Percentiles rank a stretch among this genome's conserved stretches.
Evolutionary conservation across 345 rosid genomes (phyloP).

Genomic region (Lepidium didymum): DNA sequence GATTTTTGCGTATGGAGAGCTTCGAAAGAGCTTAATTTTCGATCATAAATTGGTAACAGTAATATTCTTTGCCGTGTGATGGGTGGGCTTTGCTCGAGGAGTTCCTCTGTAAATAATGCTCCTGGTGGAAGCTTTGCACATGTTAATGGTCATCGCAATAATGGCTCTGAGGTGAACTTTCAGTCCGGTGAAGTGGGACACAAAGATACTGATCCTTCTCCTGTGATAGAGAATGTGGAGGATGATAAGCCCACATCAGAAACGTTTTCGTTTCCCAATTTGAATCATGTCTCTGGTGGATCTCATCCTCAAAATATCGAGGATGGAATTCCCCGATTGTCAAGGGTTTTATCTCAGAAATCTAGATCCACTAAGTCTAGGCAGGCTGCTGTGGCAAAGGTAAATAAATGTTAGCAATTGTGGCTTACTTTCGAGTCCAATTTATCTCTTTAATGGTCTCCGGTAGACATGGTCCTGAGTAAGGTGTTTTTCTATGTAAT

Average conservation of each 20-base stretch:
- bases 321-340: slow-evolving; percentile 71
- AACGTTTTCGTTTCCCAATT: slow-evolving; percentile 51
- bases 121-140: slow-evolving; percentile 71
- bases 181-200: slow-evolving; percentile 40
- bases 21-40: slow-evolving; percentile 21
- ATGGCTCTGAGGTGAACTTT: slow-evolving; percentile 35
- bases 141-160: slow-evolving; percentile 48
- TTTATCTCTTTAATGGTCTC: not conserved
- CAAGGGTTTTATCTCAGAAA: slow-evolving; percentile 60
- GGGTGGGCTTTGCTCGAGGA: slow-evolving; percentile 99
- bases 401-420: slow-evolving; percentile 13
- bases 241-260: slow-evolving; percentile 39
- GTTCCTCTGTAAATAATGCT: slow-evolving; percentile 87
- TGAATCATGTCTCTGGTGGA: slow-evolving; percentile 29
- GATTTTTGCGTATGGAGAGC: slow-evolving; percentile 32
- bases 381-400: slow-evolving; percentile 84
- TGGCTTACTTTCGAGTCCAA: not conserved
- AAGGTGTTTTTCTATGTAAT: slow-evolving; percentile 18
- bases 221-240: slow-evolving; percentile 35
- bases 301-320: slow-evolving; percentile 39
- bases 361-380: slow-evolving; percentile 75
- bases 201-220: slow-evolving; percentile 41
- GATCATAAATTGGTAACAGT: not conserved
- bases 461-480: not conserved
- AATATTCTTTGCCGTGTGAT: slow-evolving; percentile 25